Evolutionary conservation across 78 protist species (phyloP).

Genomic region (Polysphondylium violaceum): DNA sequence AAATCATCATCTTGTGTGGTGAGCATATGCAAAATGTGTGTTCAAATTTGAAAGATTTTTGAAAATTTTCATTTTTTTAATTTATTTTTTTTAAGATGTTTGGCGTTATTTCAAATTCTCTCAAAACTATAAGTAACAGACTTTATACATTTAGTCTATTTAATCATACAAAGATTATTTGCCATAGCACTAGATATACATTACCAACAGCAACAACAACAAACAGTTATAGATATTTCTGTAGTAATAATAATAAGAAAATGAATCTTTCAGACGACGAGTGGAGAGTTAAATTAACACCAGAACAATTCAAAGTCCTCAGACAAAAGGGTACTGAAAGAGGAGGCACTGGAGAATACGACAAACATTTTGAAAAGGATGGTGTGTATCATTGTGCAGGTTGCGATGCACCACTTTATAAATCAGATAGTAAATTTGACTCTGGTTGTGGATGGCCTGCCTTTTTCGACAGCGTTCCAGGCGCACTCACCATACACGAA

Average conservation of each 20-base stretch:
- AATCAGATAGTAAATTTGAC: conserved; percentile 73
- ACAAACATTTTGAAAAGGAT: conserved; percentile 29
- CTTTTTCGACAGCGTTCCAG: conserved; percentile 78
- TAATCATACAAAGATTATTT: too few relatives aligned
- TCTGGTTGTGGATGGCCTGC: conserved; percentile 94
- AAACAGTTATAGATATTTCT: too few relatives aligned
- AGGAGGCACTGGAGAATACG: conserved; percentile 54
- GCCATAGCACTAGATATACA: too few relatives aligned
- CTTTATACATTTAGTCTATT: too few relatives aligned
- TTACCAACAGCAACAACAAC: too few relatives aligned
- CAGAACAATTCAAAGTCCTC: conserved; percentile 73
- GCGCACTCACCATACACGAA: conserved; percentile 67
- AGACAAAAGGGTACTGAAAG: conserved; percentile 75
- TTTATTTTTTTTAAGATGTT: too few relatives aligned
- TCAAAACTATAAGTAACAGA: too few relatives aligned
- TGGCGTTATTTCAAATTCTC: too few relatives aligned
- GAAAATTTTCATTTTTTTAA: too few relatives aligned
- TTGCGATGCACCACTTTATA: conserved; percentile 80
- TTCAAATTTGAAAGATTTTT: too few relatives aligned
- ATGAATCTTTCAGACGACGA: conserved; percentile 64
- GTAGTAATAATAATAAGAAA: neutral
- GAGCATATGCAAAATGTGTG: too few relatives aligned
- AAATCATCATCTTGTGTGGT: too few relatives aligned
- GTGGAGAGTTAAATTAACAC: conserved; percentile 72
- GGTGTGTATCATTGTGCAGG: conserved; percentile 67